Base-by-base conservation (phyloP, 2,329 filamentous ascomycete species). In the Chalaropsis ovoidea region DNA sequence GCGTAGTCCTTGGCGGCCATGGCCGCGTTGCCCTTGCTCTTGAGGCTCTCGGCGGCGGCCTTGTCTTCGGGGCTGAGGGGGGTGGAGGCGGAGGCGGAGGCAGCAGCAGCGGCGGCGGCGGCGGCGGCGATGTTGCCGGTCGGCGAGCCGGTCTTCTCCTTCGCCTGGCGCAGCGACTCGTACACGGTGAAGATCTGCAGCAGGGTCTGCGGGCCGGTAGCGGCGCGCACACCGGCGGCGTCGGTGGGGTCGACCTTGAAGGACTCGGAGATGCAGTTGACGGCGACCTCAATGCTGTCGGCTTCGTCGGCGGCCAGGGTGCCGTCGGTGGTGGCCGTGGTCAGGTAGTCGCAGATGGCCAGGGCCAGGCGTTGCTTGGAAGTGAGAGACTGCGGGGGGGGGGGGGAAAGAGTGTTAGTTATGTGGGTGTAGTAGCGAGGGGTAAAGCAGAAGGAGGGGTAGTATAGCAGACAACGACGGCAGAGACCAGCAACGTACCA, bases 271-370 rank as follows among this genome's bases (percentile, higher is more conserved):
- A 99, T 97, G 79, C 93, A 96, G 78, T 92, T 92, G 74, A 89
- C 83, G 70, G 94, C 94, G 63, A 99, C 87, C 74, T 99, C 94
- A 75, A 99, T 89, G 69, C 88, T 93, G 74, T 99, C 94, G 71
- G 87, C 85, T 76, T 99, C 93, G 72, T 97, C 94, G 71, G 87
- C 79, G 64, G 87, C 82, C 67, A 99, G 83, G 56, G 91, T 95
- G 72, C 94, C 94, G 75, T 99, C 94, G 69, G 85, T 87, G 71
- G 90, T 80, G 58, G 91, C 95, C 67, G 84, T 86, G 71, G 83
- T 83, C 68, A 99, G 87, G 80, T 96, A 99, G 79, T 97, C 90
- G 80, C 95, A 90, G 76, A 99, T 93, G 72, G 94, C 90, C 75
- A 99, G 89, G 76, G 94, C 94, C 69, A 99, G 88, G 78, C 92